Base-by-base conservation (phyloP, 108 stramenopile species). In the Cyclotella sp. region DNA sequence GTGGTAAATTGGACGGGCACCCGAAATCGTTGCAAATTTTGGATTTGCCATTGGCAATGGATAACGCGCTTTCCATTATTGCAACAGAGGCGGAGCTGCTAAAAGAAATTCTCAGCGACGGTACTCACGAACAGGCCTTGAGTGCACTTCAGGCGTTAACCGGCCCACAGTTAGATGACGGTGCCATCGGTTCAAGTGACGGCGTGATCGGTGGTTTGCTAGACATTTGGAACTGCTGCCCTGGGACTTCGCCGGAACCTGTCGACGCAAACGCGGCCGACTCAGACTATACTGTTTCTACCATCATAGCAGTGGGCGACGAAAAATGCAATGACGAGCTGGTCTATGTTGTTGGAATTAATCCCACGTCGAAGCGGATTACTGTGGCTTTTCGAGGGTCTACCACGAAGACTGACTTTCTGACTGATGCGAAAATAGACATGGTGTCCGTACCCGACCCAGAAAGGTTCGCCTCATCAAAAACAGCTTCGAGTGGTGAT, bases 381-480 rank as follows among this genome's bases (percentile, higher is more conserved):
- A 87, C 82, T 6, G 78, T 93, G 14, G 47, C 79, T 9, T 93
- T 93, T 67, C 84, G 90, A 21, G 92, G 92, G 52, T 81, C 79
- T 7, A 87, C 80, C 19, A 93, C 90, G 9, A 70, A 76, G 45
- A 61, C 78, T n/a, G 92, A 93, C 67, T 93, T 89, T 40, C 15
- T 87, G 22, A 80, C 85, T 16, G 90, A 93, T 82, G 84, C 87
- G 16, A 86, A 88, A 30, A 77, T 88, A 26, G 59, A 65, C 16
- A 49, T 84, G 49, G 63, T 72, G 0, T 54, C 78, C 14, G 70
- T 80, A 18, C 75, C 84, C 0, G 87, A 89, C 60, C 92, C 92
- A 24, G 8, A 59, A 13, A 73, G 87, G 53, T 84, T 62, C 12
- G 91, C 90, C 68, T 63, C 76, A 30, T 44, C 68, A 41, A 69